Percentiles rank a stretch among this genome's conserved stretches.
Evolutionary conservation across 768 basidiomycete species (phyloP).

Genomic region (Cyclocybe aegerita): DNA sequence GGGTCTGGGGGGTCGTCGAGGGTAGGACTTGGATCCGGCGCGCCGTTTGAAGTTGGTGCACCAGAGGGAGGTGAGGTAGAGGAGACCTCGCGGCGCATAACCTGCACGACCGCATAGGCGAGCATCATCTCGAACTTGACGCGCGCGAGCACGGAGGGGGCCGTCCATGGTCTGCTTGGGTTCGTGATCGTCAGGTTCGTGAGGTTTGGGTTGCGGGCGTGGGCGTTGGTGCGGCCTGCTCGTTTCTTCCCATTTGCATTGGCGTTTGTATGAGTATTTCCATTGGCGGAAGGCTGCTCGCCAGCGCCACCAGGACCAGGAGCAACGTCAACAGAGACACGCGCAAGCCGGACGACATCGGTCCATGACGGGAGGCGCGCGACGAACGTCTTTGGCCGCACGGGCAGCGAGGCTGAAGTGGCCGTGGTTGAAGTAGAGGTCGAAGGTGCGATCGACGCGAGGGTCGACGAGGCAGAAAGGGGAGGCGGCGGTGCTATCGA

Average conservation of each 20-base stretch:
- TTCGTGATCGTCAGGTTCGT: no score
- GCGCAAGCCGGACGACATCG: not conserved
- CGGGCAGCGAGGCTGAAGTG: not conserved
- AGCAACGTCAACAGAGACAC: not conserved
- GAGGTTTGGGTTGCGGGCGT: not conserved
- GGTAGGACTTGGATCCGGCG: no score
- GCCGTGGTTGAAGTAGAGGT: not conserved
- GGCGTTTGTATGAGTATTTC: not conserved
- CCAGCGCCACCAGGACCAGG: not conserved
- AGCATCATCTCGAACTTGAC: slow-evolving; percentile 18
- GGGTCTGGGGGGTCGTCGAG: no score
- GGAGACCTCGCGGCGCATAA: slow-evolving; percentile 4
- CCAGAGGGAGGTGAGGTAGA: no score
- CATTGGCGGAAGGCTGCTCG: not conserved
- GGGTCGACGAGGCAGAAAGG: no score
- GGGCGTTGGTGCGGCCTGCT: not conserved
- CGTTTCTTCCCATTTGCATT: not conserved
- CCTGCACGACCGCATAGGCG: slow-evolving; percentile 10
- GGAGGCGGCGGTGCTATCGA: not conserved
- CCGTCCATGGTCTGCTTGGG: slow-evolving; percentile 8
- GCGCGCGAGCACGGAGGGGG: slow-evolving; percentile 9
- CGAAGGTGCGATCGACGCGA: no score
- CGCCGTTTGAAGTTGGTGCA: no score
- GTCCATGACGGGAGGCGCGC: not conserved
- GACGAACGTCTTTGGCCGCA: not conserved